Conservation (phyloP, 768 basidiomycete genomes). For the Rickenella mellea region DNA sequence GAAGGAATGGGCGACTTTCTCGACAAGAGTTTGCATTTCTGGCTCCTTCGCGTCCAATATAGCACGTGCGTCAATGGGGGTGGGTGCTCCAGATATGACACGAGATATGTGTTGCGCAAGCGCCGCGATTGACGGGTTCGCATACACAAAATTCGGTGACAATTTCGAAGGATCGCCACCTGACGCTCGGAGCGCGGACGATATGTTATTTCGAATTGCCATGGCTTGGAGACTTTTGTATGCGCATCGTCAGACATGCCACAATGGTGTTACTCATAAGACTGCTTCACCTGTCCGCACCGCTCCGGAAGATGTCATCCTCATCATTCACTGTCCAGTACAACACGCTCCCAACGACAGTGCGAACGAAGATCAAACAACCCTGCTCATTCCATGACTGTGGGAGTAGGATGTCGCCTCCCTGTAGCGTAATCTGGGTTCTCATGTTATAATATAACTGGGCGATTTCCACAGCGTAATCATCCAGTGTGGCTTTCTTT, state of each 20-base stretch:
- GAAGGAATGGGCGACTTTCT: conserved; percentile 25
- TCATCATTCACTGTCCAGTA: conserved; percentile 15
- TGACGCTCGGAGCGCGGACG: conserved; percentile 12
- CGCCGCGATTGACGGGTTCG: conserved; percentile 27
- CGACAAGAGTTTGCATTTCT: conserved; percentile 28
- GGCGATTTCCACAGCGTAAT: conserved; percentile 2
- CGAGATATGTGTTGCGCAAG: conserved; percentile 14
- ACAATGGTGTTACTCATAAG: not conserved
- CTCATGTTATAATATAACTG: not conserved
- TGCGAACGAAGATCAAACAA: conserved; percentile 21
- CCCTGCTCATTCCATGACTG: conserved; percentile 13
- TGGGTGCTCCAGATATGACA: not conserved
- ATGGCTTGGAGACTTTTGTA: conserved; percentile 23
- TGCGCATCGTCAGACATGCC: not conserved
- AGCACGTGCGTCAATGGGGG: conserved; percentile 6
- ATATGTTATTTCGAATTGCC: conserved; percentile 23
- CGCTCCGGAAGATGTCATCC: conserved; percentile 29
- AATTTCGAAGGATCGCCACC: conserved; percentile 14
- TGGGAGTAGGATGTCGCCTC: not conserved
- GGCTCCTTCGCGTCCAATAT: conserved; percentile 3
- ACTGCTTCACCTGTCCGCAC: conserved; percentile 12
- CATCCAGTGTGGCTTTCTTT: conserved; percentile 24
- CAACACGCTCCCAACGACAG: conserved; percentile 24
- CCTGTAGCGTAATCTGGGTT: too few relatives aligned
- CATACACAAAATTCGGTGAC: conserved; percentile 23